Evolutionary conservation across 2,329 filamentous ascomycete genomes (phyloP).

Genomic region (Ophiostoma pallidulum): DNA sequence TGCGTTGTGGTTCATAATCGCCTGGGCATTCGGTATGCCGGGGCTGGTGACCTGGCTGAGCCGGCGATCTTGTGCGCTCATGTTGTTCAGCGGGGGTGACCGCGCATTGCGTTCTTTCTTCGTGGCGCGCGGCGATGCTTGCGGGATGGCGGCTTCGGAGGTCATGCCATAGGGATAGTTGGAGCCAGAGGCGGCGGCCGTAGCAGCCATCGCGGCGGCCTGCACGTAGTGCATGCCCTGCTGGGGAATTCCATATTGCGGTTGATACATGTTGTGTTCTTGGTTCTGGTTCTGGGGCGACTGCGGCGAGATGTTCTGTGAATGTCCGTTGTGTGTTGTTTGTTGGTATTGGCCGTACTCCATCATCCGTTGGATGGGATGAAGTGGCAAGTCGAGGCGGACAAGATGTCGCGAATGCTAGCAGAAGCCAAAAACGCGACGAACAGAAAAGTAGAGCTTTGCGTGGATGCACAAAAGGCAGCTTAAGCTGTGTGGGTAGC

Average conservation of each 20-base stretch:
- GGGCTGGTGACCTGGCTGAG: slow-evolving; percentile 74
- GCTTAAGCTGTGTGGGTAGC: neutral
- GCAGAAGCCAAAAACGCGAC: neutral
- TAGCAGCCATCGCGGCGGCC: slow-evolving; percentile 84
- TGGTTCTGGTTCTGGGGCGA: slow-evolving; percentile 57
- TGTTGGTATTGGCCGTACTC: slow-evolving; percentile 68
- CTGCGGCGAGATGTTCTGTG: slow-evolving; percentile 62
- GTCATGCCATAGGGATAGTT: slow-evolving; percentile 59
- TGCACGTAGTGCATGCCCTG: slow-evolving; percentile 80
- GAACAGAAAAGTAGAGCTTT: neutral
- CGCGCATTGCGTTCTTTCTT: slow-evolving; percentile 69
- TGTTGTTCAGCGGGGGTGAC: slow-evolving; percentile 64
- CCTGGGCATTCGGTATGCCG: slow-evolving; percentile 61
- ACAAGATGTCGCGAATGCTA: neutral
- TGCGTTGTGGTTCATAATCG: slow-evolving; percentile 62
- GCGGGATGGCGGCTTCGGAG: slow-evolving; percentile 57
- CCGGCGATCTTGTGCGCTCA: slow-evolving; percentile 47
- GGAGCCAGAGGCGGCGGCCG: slow-evolving; percentile 81
- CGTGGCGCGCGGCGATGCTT: slow-evolving; percentile 70
- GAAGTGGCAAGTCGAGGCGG: neutral
- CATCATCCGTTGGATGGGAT: slow-evolving; percentile 44
- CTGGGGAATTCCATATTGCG: slow-evolving; percentile 64
- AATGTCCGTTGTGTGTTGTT: slow-evolving; percentile 56
- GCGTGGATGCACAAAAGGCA: neutral
- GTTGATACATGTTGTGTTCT: slow-evolving; percentile 69